Base-by-base conservation (phyloP, 2,329 filamentous ascomycete genomes). In the Penicillium crustosum region DNA sequence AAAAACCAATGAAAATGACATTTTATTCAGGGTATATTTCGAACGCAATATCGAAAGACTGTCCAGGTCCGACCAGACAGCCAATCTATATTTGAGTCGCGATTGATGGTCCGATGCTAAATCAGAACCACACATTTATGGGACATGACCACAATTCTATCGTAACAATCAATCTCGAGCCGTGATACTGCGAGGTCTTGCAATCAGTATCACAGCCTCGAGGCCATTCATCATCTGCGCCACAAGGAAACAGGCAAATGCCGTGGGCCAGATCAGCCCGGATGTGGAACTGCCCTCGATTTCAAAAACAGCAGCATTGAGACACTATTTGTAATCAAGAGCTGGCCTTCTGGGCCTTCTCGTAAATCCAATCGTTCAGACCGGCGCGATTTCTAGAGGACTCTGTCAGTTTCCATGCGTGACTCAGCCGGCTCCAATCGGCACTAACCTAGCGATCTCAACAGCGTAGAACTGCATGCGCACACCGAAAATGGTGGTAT, bases 341-440 rank as follows among this genome's bases (percentile, higher is more conserved):
- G 57, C 62, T 71, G 17, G 63, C 71, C 61, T 70, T 70, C 65
- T 77, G 86, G 1, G 88, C 85, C 74, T 90, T 83, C 78, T 97
- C 93, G 76, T 93, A 94, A 62, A 99, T 86, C 94, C 94, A 99
- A 77, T 99, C 94, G 71, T 99, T 99, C 58, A 97, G 78, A 29
- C 93, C 93, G 53, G 85, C 84, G 60, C 88, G 88, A 78, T 99
- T 99, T 67, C 87, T 87, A 42, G 8, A 47, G 31, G 6, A 13
- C 21, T 38, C 33, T 8, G 41, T 69, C 21, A 71, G 53, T 45
- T 48, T 41, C 42, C 19, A 33, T 49, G n/a, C 27, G 31, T 54
- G 36, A 36, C 38, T 41, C 15, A 27, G 25, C 35, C 4, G 1
- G 17, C 21, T 48, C 29, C 21, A 17, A n/a, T 29, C 35, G 4